Base-by-base conservation (phyloP, 2,329 filamentous ascomycete species). In the Colletotrichum sp. region DNA sequence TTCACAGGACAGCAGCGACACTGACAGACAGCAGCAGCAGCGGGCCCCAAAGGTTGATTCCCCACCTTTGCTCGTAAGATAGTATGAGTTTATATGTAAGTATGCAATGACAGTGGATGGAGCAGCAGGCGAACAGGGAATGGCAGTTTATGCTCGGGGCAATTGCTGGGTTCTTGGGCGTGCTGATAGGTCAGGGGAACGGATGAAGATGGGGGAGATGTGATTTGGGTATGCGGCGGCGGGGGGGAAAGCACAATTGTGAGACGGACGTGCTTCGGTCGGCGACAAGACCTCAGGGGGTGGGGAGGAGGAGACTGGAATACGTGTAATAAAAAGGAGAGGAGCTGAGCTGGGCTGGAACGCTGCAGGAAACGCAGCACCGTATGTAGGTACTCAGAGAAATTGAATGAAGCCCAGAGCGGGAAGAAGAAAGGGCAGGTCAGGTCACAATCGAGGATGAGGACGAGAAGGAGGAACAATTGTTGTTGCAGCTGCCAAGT, bases 61-160 rank as follows among this genome's bases (percentile, higher is more conserved):
- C 65, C 74, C 70, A 76, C 74, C 44, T 65, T 59, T 59, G 59
- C 57, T 76, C 59, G 74, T 76, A 73, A 65, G 64, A 76, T 76
- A 64, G 70, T 73, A 34, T 59, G 73, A 76, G 73, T 76, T 76
- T 65, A 76, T 76, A 61, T 69, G 73, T 69, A 63, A 49, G 55
- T 66, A 59, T 44, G 69, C 30, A 66, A 64, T 64, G 44, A 27
- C 16, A 19, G 44, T 55, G 68, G 59, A 69, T 73, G 70, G 73
- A 76, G 73, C 64, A 69, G 27, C 65, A 27, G 70, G 49, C 32
- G 65, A 64, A 52, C 57, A 69, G 73, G 70, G 70, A 67, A 73
- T 44, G 29, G 63, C 57, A 65, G 64, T 68, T 76, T 76, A 73
- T 76, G 70, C 64, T 68, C 44, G 39, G 70, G 32, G 70, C 57